These are phyloP conservation scores for Primulina tabacum DNA, from an alignment of 257 asterid genomes.

Conservation along the genomic window DNA sequence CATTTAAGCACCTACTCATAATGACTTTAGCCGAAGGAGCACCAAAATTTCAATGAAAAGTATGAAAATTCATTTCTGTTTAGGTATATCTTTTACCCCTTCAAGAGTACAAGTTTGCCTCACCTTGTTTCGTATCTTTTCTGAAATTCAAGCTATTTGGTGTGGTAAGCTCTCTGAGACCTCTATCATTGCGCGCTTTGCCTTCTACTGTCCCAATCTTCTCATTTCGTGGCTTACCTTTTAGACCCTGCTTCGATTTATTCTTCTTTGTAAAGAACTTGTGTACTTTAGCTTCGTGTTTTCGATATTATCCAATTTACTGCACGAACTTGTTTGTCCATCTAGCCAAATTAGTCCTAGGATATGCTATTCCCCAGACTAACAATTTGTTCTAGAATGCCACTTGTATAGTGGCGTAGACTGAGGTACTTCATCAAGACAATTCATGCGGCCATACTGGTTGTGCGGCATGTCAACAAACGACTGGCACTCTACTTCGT, in stretches of 20 bases:
- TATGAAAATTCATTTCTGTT: too few species aligned
- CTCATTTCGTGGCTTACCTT: background rate
- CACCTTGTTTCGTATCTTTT: background rate
- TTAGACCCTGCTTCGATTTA: background rate
- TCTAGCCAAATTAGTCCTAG: background rate
- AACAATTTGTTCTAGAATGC: too few species aligned
- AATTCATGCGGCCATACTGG: background rate
- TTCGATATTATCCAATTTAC: background rate
- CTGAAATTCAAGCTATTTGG: background rate
- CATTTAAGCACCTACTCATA: background rate
- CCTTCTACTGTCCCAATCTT: background rate
- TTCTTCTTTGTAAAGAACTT: background rate
- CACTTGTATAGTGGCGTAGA: too few species aligned
- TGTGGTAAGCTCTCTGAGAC: background rate
- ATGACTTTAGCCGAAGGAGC: background rate
- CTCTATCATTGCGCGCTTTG: background rate
- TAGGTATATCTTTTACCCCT: background rate
- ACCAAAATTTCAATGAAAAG: background rate
- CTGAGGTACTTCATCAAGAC: background rate
- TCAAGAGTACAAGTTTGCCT: background rate
- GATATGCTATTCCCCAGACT: too few species aligned
- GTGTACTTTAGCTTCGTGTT: background rate
- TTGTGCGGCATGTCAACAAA: background rate
- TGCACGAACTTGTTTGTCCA: background rate
- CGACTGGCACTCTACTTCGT: background rate